Evolutionary conservation across 208 protist species (phyloP).

Genomic region (Trichomonas gallinae): DNA sequence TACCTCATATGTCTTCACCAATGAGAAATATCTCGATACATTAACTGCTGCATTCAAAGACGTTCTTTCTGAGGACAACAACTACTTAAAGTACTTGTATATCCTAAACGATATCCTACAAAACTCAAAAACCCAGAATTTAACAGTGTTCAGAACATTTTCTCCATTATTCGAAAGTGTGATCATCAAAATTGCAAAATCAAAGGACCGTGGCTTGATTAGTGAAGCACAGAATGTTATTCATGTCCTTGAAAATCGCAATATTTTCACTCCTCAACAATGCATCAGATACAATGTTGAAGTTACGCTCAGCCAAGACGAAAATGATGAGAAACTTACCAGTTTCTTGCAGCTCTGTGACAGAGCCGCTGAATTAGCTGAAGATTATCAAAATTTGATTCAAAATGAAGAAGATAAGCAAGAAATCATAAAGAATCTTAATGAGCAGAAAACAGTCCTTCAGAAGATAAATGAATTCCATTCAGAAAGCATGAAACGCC

Average conservation of each 20-base stretch:
- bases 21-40: neutral
- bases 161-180: neutral
- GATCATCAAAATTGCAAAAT: neutral
- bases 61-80: neutral
- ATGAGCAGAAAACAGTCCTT: neutral
- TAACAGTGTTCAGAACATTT: neutral
- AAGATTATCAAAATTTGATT: neutral
- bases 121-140: neutral
- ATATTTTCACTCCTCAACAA: neutral
- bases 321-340: neutral
- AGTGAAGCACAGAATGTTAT: neutral
- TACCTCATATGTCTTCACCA: neutral
- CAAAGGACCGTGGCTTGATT: neutral
- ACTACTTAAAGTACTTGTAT: neutral
- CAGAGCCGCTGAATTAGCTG: neutral
- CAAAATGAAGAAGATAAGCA: neutral
- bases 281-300: neutral
- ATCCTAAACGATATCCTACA: neutral
- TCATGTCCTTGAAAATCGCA: neutral
- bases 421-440: neutral
- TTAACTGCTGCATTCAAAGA: neutral
- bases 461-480: neutral
- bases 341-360: neutral
- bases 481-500: neutral
- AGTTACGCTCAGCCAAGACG: neutral